phyloP scores from a whole-genome alignment of 1,284 basidiomycete genomes.

The Trichosporon faecale region DNA sequence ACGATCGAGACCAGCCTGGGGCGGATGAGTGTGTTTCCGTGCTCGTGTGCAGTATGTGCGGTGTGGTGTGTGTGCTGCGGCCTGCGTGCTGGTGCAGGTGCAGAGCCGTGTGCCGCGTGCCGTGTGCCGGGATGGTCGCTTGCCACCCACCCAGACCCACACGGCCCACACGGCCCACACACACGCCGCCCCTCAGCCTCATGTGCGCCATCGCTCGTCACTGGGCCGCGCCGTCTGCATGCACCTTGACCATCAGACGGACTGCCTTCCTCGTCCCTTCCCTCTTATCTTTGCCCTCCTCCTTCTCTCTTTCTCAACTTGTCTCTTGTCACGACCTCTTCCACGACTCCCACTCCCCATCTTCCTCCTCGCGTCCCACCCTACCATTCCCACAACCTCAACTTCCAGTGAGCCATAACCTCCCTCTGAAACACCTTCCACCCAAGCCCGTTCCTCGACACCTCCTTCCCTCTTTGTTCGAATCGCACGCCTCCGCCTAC shows the following conservation, averaged over 20 bases:
- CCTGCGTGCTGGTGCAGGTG: not conserved
- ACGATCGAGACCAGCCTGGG: not conserved
- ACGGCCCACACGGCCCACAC: not conserved
- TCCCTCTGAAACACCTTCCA: not conserved
- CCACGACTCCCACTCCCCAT: not conserved
- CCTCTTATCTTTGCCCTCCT: not conserved
- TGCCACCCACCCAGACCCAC: not conserved
- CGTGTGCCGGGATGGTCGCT: not conserved
- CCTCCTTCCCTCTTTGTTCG: not conserved
- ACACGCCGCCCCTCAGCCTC: not conserved
- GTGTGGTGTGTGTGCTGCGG: constrained; percentile 1
- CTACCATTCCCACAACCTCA: not conserved
- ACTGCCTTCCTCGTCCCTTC: not conserved
- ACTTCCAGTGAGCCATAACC: not conserved
- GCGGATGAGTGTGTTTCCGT: not conserved
- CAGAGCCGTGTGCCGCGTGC: not conserved
- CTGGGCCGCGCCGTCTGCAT: not conserved
- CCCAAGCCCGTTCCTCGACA: not conserved
- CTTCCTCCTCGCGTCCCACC: not conserved
- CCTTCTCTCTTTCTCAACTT: not conserved
- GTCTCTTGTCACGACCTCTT: not conserved
- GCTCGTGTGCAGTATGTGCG: not conserved
- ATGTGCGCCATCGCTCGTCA: not conserved
- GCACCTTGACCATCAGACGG: not conserved
- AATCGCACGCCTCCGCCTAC: not conserved